These are phyloP conservation scores for Knufia petricola DNA, from an alignment of 2,329 filamentous ascomycete genomes.

Conservation along the genomic window DNA sequence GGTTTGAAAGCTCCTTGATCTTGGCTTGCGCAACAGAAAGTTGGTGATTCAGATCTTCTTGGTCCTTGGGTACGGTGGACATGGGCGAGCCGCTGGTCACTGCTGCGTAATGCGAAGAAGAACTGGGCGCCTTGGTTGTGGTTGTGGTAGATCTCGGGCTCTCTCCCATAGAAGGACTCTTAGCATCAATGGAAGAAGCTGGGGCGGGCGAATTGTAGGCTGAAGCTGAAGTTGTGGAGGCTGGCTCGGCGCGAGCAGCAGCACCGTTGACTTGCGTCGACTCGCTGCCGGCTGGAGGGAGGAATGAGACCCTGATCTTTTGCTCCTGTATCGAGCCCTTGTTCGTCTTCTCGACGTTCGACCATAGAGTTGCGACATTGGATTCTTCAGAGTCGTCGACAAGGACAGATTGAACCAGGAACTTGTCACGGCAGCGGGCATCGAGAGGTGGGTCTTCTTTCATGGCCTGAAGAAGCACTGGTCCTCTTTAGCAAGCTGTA, in stretches of 20 bases:
- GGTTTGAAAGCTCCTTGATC: slow-evolving; percentile 57
- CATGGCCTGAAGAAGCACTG: slow-evolving; percentile 95
- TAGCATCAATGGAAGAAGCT: slow-evolving; percentile 31
- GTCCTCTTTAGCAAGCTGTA: slow-evolving; percentile 10
- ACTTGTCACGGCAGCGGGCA: slow-evolving; percentile 92
- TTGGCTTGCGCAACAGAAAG: slow-evolving; percentile 65
- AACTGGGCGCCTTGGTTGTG: slow-evolving; percentile 31
- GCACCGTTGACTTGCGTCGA: slow-evolving; percentile 26
- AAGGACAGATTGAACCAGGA: slow-evolving; percentile 84
- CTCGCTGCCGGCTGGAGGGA: slow-evolving; percentile 53
- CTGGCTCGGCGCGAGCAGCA: slow-evolving; percentile 34
- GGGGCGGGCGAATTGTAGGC: slow-evolving; percentile 39
- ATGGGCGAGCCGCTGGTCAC: no score
- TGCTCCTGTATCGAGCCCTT: slow-evolving; percentile 78
- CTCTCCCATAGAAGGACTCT: slow-evolving; percentile 19
- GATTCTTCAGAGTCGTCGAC: slow-evolving; percentile 74
- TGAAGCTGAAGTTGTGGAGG: slow-evolving; percentile 50
- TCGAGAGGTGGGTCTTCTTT: slow-evolving; percentile 82
- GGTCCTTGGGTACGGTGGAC: slow-evolving; percentile 38
- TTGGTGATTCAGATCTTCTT: slow-evolving; percentile 60
- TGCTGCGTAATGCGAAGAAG: no score
- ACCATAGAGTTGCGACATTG: slow-evolving; percentile 78
- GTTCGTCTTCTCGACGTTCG: slow-evolving; percentile 58
- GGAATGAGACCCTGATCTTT: slow-evolving; percentile 89
- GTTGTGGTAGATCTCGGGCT: slow-evolving; percentile 23